phyloP scores from a whole-genome alignment of 2,329 filamentous ascomycete genomes.

The Aspergillus melleus region DNA sequence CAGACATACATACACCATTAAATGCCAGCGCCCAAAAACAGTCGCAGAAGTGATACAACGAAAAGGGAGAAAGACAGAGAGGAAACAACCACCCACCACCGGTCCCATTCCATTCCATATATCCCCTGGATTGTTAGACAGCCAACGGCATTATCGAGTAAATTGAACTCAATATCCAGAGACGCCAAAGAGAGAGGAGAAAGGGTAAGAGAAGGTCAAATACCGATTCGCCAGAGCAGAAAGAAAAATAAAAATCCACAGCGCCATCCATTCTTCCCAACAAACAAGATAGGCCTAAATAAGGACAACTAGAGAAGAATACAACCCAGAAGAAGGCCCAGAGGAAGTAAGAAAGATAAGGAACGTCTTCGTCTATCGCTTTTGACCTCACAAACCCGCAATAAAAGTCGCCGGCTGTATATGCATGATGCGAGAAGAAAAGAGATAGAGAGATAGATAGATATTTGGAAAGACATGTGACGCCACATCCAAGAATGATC shows the following conservation, averaged over 20 bases:
- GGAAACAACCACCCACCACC: too few relatives aligned
- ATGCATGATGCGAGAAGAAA: not conserved
- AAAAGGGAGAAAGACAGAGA: too few relatives aligned
- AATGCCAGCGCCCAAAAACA: too few relatives aligned
- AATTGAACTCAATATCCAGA: too few relatives aligned
- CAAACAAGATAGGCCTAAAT: not conserved
- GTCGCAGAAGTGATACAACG: too few relatives aligned
- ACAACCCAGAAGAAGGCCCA: too few relatives aligned
- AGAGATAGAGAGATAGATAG: slow-evolving; percentile 2
- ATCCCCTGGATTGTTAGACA: too few relatives aligned
- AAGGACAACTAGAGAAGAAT: not conserved
- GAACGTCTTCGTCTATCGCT: slow-evolving; percentile 12
- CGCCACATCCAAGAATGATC: not conserved
- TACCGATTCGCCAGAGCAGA: not conserved
- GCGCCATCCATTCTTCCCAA: not conserved
- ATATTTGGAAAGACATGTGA: slow-evolving; percentile 1
- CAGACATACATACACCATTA: too few relatives aligned
- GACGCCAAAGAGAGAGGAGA: too few relatives aligned
- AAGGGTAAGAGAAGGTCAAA: too few relatives aligned
- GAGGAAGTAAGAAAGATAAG: not conserved
- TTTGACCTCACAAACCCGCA: slow-evolving; percentile 9
- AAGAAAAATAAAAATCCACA: not conserved
- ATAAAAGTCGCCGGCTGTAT: slow-evolving; percentile 2
- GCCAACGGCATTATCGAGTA: too few relatives aligned
- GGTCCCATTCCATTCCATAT: too few relatives aligned